These are phyloP conservation scores for Leccinum ochraceum DNA, from an alignment of 768 basidiomycete genomes.

Conservation along the genomic window DNA sequence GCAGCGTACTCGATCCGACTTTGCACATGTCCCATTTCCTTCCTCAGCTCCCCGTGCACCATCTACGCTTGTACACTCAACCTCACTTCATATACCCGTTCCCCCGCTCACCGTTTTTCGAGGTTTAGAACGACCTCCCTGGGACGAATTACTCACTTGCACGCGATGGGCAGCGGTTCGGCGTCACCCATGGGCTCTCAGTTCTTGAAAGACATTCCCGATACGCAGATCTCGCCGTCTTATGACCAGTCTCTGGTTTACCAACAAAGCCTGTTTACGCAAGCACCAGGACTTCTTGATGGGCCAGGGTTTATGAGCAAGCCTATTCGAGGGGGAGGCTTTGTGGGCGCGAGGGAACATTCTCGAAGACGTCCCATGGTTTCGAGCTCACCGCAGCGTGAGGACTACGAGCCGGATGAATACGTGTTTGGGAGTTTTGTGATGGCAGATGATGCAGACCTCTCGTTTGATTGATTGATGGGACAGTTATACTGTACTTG, in stretches of 20 bases:
- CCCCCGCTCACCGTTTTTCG: slow-evolving; percentile 26
- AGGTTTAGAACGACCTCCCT: slow-evolving; percentile 33
- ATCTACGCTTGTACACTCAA: slow-evolving; percentile 28
- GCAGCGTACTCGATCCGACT: slow-evolving; percentile 23
- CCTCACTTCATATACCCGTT: slow-evolving; percentile 21
- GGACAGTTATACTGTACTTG: neutral
- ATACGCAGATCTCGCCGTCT: slow-evolving; percentile 68
- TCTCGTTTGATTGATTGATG: slow-evolving; percentile 42
- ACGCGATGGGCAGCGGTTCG: slow-evolving; percentile 10
- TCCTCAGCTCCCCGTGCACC: slow-evolving; percentile 14
- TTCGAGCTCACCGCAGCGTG: slow-evolving; percentile 64
- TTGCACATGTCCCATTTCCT: slow-evolving; percentile 9
- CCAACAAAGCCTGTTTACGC: slow-evolving; percentile 71
- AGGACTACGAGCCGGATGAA: slow-evolving; percentile 55
- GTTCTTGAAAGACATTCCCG: slow-evolving; percentile 63
- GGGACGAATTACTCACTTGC: slow-evolving; percentile 27
- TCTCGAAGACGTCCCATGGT: slow-evolving; percentile 33
- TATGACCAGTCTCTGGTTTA: slow-evolving; percentile 77
- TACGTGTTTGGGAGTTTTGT: slow-evolving; percentile 80
- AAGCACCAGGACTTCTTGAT: slow-evolving; percentile 43
- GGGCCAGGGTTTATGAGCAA: slow-evolving; percentile 56
- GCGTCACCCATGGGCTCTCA: slow-evolving; percentile 52
- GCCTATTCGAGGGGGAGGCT: slow-evolving; percentile 48
- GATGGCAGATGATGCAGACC: slow-evolving; percentile 74
- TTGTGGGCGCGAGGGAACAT: slow-evolving; percentile 37